Percentiles rank a stretch among this genome's conserved stretches.
phyloP scores from a whole-genome alignment of 306 rosid species.

The Cotoneaster glaucophyllus region DNA sequence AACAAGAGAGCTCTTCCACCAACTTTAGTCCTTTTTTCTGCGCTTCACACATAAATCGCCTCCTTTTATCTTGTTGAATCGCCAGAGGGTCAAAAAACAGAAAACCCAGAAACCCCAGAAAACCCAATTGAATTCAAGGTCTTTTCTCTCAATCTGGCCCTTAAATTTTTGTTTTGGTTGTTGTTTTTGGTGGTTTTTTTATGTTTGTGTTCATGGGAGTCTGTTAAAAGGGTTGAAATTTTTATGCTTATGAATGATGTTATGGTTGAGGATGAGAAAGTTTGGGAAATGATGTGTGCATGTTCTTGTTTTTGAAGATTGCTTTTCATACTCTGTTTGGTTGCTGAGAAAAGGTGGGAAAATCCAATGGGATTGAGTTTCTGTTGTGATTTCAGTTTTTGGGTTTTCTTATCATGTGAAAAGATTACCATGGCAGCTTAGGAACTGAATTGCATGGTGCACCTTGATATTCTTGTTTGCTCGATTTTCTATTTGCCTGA shows the following conservation, averaged over 20 bases:
- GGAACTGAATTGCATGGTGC: not conserved
- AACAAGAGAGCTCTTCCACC: constrained; percentile 6
- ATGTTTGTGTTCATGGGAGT: not conserved
- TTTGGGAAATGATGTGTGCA: not conserved
- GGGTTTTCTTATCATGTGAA: not conserved
- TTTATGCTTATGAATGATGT: not conserved
- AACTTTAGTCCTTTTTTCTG: not conserved
- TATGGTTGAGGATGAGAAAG: not conserved
- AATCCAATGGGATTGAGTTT: not conserved
- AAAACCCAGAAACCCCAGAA: not conserved
- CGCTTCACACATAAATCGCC: not conserved
- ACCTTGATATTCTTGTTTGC: not conserved
- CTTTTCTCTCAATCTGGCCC: not conserved
- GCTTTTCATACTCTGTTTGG: not conserved
- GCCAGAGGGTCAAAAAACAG: too few species aligned
- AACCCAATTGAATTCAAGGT: not conserved
- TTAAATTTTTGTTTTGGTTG: not conserved
- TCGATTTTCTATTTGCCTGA: not conserved
- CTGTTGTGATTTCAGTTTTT: not conserved
- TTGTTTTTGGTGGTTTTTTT: not conserved
- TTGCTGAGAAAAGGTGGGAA: constrained; percentile 8
- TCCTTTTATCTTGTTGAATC: not conserved
- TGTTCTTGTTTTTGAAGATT: not conserved
- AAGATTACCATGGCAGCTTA: not conserved
- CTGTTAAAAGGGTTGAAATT: not conserved